These are phyloP conservation scores for Physaria fendleri DNA, from an alignment of 345 rosid species.

Conservation along the genomic window DNA sequence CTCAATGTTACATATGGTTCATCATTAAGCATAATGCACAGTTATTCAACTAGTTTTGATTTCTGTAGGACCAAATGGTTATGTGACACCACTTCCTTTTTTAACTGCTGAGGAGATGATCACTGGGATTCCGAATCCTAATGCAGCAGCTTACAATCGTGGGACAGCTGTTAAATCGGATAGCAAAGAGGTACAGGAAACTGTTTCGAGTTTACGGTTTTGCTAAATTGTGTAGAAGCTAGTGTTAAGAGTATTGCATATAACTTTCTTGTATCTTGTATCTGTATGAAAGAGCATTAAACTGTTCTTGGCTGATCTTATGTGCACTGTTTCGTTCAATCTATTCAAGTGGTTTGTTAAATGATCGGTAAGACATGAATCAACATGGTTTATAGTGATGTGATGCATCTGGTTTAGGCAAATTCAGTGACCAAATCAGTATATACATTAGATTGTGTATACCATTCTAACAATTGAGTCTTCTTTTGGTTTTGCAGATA, in stretches of 20 bases:
- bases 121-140: conserved; percentile 32
- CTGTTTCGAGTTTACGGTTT: not conserved
- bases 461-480: not conserved
- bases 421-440: not conserved
- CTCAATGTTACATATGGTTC: not conserved
- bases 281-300: not conserved
- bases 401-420: not conserved
- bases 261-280: not conserved
- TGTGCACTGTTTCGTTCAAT: not conserved
- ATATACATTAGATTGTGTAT: not conserved
- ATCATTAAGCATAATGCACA: not conserved
- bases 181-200: conserved; percentile 8
- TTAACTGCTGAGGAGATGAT: conserved; percentile 30
- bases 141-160: not conserved
- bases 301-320: no score
- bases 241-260: not conserved
- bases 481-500: conserved; percentile 9
- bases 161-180: not conserved
- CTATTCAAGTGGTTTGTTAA: no score
- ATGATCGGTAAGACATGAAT: not conserved
- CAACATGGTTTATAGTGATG: not conserved
- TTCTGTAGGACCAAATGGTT: conserved; percentile 29
- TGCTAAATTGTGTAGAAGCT: not conserved
- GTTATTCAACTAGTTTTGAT: conserved; percentile 8
- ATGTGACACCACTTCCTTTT: conserved; percentile 34